Evolutionary conservation across 805 yeast species (phyloP).

Genomic region (Debaryomyces castellii): DNA sequence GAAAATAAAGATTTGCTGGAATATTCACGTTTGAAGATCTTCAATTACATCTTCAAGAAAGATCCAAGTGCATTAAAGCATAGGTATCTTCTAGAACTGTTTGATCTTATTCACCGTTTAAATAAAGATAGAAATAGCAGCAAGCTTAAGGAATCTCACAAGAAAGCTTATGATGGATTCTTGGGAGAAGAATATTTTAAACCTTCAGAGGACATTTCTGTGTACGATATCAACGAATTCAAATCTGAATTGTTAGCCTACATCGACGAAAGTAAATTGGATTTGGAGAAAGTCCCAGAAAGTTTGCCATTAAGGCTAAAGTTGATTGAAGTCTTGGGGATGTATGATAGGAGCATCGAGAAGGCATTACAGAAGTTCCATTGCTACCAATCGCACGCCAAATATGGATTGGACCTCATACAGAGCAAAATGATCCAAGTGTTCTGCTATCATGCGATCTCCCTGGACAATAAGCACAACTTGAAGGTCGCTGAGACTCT

Average conservation of each 20-base stretch:
- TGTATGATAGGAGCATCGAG: conserved; percentile 27
- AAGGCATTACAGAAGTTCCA: conserved; percentile 38
- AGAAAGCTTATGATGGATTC: not conserved
- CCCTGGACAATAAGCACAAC: conserved; percentile 23
- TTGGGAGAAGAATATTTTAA: not conserved
- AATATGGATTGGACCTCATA: conserved; percentile 38
- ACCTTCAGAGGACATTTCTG: not conserved
- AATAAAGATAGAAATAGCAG: not conserved
- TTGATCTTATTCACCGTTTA: not conserved
- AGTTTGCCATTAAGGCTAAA: conserved; percentile 31
- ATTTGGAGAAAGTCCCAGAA: conserved; percentile 23
- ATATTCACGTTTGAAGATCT: conserved; percentile 10
- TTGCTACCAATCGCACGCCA: conserved; percentile 35
- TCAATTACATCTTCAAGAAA: conserved; percentile 10
- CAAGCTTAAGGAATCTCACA: conserved; percentile 1
- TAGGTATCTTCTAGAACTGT: not conserved
- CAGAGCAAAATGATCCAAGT: conserved; percentile 42
- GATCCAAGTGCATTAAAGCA: conserved; percentile 6
- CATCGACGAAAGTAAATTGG: conserved; percentile 21
- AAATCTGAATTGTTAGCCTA: conserved; percentile 12
- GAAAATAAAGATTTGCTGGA: conserved; percentile 1
- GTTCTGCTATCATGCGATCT: conserved; percentile 40
- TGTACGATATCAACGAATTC: not conserved
- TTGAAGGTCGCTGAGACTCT: conserved; percentile 40
- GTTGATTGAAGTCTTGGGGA: conserved; percentile 32